Evolutionary conservation across 306 rosid genomes (phyloP), one percentile per base, ranked within the genome.

Genomic region (Crotalaria pallida): DNA sequence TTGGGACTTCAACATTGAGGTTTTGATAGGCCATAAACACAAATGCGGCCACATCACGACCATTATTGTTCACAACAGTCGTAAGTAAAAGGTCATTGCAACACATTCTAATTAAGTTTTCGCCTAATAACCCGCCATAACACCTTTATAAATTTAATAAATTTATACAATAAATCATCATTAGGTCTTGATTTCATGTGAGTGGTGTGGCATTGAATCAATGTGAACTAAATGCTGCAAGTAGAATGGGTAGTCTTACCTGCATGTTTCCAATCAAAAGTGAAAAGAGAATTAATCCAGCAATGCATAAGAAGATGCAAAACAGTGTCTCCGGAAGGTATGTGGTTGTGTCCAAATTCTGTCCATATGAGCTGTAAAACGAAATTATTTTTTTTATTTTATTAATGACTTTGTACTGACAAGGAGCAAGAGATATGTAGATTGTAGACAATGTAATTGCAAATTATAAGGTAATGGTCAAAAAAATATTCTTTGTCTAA

Each of bases 231-330:
- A 56, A 56, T 10, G 36, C 6, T 56, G 44, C 59, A 5, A 24
- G 38, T 24, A 6, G 15, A 13, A 12, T 24, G 38, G 18, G 3
- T 47, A 44, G 33, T 53, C 6, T 40, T 80, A 90, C 98, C 96
- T 90, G 96, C 94, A 94, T 84, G 80, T 90, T 88, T 58, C 98
- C 98, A 75, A 94, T 88, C 81, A 94, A 79, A 51, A 88, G 88
- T 15, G 96, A 75, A 67, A 80, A 82, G 15, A 94, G 76, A 61
- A 88, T 79, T 48, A 90, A 71, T 62, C 97, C 98, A 70, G 79
- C 66, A 59, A 90, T 77, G 76, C 94, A 87, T 17, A 85, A 36
- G 38, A 78, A 1, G 58, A 94, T 83, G 80, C 89, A 87, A 81
- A 94, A 94, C 36, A 52, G 2, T 50, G 92, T 90, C 83, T 94